Percentiles rank a stretch among this genome's conserved stretches.
phyloP scores from a whole-genome alignment of 768 basidiomycete genomes.

The Hypholoma fasciculare region DNA sequence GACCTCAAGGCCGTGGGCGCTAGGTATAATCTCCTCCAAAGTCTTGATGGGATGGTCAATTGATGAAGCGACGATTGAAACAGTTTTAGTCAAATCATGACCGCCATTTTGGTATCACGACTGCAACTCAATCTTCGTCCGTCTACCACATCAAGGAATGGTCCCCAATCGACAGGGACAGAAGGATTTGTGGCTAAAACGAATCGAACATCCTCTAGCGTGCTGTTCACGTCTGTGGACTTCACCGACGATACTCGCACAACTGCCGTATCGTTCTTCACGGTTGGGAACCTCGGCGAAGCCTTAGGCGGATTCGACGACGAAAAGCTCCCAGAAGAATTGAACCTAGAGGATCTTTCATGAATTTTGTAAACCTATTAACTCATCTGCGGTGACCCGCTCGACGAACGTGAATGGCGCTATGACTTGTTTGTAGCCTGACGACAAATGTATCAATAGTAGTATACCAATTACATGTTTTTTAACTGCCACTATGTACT shows the following conservation, averaged over 20 bases:
- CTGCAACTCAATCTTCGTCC: conserved; percentile 20
- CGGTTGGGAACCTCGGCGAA: conserved; percentile 19
- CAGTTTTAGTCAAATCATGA: conserved; percentile 24
- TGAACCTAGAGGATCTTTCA: neutral
- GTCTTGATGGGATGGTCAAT: neutral
- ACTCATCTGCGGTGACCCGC: neutral
- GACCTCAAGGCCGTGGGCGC: conserved; percentile 23
- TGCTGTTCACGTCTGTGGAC: conserved; percentile 8
- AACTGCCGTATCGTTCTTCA: conserved; percentile 8
- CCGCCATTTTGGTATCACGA: conserved; percentile 22
- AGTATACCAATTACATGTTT: no score
- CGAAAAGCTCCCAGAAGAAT: neutral
- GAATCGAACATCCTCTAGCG: neutral
- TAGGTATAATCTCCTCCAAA: conserved; percentile 7
- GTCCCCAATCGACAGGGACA: neutral
- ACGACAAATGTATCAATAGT: no score
- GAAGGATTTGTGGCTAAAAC: neutral
- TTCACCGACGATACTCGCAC: neutral
- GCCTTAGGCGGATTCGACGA: conserved; percentile 9
- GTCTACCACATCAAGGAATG: neutral
- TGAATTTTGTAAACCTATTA: neutral
- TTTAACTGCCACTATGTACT: no score
- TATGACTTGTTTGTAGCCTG: no score
- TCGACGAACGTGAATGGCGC: no score
- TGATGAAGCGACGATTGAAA: neutral